Evolutionary conservation across 176 grass and related monocot genomes (phyloP).

Genomic region (Saccharum officinarum): DNA sequence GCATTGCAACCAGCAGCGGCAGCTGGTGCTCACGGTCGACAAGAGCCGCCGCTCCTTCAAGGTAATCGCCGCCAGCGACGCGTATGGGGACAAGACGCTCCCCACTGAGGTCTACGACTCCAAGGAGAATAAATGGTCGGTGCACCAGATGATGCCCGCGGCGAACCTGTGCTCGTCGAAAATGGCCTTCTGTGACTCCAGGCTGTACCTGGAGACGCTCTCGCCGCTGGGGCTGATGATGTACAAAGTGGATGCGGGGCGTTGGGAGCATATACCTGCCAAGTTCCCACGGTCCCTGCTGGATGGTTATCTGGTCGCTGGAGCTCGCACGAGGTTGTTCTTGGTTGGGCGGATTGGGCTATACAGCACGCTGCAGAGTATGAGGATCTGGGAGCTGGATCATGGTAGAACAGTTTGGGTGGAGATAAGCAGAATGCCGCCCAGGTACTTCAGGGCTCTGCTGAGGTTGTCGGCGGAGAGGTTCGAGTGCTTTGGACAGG

Average conservation of each 20-base stretch:
- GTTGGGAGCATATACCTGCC: slow-evolving; percentile 88
- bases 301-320: slow-evolving; percentile 93
- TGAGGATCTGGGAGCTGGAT: slow-evolving; percentile 98
- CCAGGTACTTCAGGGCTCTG: slow-evolving; percentile 83
- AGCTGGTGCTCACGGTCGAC: slow-evolving; percentile 76
- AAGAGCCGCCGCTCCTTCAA: slow-evolving; percentile 54
- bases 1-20: slow-evolving; percentile 89
- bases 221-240: slow-evolving; percentile 96
- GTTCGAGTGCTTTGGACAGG: slow-evolving; percentile 98
- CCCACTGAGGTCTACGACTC: slow-evolving; percentile 94
- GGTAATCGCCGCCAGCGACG: slow-evolving; percentile 81
- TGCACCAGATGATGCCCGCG: slow-evolving; percentile 84
- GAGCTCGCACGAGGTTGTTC: slow-evolving; percentile 69
- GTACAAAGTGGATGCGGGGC: slow-evolving; percentile 67
- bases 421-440: slow-evolving; percentile 94
- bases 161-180: slow-evolving; percentile 94
- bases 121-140: slow-evolving; percentile 54
- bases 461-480: slow-evolving; percentile 90
- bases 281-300: slow-evolving; percentile 94
- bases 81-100: slow-evolving; percentile 78
- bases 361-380: slow-evolving; percentile 95
- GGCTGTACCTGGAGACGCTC: slow-evolving; percentile 91
- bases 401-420: slow-evolving; percentile 80
- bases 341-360: slow-evolving; percentile 87
- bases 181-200: slow-evolving; percentile 92